These are phyloP conservation scores for Fomitiporia mediterranea DNA, from an alignment of 1,284 basidiomycete genomes.

Conservation along the genomic window DNA sequence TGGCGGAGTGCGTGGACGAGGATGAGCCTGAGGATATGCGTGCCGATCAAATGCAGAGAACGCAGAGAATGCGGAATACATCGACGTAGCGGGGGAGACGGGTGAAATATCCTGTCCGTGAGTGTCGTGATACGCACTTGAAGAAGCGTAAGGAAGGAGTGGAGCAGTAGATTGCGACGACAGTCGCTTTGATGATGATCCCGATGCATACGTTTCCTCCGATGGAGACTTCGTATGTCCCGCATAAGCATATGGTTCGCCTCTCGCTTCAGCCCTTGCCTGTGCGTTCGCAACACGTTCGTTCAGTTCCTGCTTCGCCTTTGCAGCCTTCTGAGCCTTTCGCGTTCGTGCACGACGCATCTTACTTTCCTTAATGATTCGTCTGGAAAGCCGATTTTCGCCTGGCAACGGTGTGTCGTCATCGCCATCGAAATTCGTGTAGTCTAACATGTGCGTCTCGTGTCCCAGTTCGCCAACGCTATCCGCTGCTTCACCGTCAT, in stretches of 20 bases:
- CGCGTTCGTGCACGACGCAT: conserved; percentile 54
- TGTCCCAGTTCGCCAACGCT: conserved; percentile 38
- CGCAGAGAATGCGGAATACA: not conserved
- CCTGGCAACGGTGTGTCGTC: conserved; percentile 60
- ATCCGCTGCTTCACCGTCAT: too few species aligned
- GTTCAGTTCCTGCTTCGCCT: conserved; percentile 22
- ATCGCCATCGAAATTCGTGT: conserved; percentile 82
- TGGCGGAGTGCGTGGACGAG: not conserved
- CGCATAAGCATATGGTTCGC: conserved; percentile 15
- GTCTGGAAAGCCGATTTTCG: conserved; percentile 57
- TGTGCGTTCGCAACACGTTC: conserved; percentile 9
- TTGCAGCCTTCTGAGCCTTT: conserved; percentile 29
- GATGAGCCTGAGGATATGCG: not conserved
- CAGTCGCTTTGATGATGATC: not conserved
- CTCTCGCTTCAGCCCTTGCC: not conserved
- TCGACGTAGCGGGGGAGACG: not conserved
- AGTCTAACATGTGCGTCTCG: conserved; percentile 56
- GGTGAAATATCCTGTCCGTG: conserved; percentile 8
- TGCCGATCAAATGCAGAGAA: not conserved
- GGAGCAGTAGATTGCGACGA: conserved; percentile 13
- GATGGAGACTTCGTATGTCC: not conserved
- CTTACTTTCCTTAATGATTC: conserved; percentile 66
- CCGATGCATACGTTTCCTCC: too few species aligned
- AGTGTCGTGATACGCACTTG: too few species aligned
- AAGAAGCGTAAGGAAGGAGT: conserved; percentile 2